Conservation (phyloP, 768 basidiomycete genomes). For the Tylopilus vinaceipallidus region DNA sequence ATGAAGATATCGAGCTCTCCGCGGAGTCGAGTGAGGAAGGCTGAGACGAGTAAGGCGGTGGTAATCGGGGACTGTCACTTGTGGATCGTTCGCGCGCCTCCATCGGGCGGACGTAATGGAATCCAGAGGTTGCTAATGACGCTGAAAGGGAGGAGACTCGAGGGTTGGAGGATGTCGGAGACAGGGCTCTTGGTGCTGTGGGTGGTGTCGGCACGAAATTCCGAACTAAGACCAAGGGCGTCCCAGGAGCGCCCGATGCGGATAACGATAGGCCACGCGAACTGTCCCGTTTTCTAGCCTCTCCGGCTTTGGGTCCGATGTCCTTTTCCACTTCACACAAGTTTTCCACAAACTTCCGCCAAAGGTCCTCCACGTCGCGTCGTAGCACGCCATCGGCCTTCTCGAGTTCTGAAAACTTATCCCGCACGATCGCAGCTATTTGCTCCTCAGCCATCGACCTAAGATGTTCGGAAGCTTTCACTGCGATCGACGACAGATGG, state of each 20-base stretch:
- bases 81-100: slow-evolving; percentile 14
- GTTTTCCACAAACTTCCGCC: slow-evolving; percentile 55
- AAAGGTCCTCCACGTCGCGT: slow-evolving; percentile 58
- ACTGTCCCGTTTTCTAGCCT: slow-evolving; percentile 21
- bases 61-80: slow-evolving; percentile 25
- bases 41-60: slow-evolving; percentile 37
- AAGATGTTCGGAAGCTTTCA: slow-evolving; percentile 49
- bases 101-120: slow-evolving; percentile 47
- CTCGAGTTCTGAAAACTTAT: slow-evolving; percentile 57
- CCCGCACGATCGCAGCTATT: slow-evolving; percentile 49
- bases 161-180: slow-evolving; percentile 38
- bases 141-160: slow-evolving; percentile 64
- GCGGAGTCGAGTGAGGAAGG: slow-evolving; percentile 31
- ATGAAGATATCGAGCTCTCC: slow-evolving; percentile 22
- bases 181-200: slow-evolving; percentile 35
- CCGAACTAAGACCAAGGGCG: slow-evolving; percentile 42
- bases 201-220: slow-evolving; percentile 54
- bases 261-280: slow-evolving; percentile 20
- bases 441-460: slow-evolving; percentile 59
- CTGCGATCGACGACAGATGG: slow-evolving; percentile 60
- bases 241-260: slow-evolving; percentile 25
- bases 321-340: slow-evolving; percentile 44
- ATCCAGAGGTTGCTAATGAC: slow-evolving; percentile 59
- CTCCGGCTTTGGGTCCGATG: slow-evolving; percentile 18
- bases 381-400: slow-evolving; percentile 52